Evolutionary conservation across 257 asterid species (phyloP).

Genomic region (Ilex asprella): DNA sequence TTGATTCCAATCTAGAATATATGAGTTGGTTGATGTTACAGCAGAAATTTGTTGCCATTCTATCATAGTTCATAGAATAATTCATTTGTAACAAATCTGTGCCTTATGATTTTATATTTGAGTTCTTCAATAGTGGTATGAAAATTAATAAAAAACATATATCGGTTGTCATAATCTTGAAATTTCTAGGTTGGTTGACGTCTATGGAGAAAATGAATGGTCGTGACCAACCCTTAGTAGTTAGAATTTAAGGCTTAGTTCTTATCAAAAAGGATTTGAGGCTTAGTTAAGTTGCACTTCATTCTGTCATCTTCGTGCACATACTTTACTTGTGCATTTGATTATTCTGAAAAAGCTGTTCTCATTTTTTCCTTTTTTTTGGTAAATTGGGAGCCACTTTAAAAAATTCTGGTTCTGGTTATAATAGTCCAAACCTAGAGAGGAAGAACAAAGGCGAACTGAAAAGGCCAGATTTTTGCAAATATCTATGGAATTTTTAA

Average conservation of each 20-base stretch:
- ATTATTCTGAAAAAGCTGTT: neutral
- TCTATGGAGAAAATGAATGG: neutral
- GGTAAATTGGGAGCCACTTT: neutral
- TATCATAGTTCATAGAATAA: neutral
- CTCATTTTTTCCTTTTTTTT: neutral
- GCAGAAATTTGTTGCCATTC: neutral
- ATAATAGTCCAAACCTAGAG: too few species aligned
- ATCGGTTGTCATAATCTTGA: neutral
- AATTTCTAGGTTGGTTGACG: neutral
- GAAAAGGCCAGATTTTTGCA: too few species aligned
- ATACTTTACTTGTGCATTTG: neutral
- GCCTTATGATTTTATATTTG: neutral
- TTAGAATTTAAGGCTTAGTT: neutral
- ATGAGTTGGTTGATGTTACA: neutral
- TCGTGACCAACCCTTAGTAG: neutral
- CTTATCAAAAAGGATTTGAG: neutral
- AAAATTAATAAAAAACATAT: neutral
- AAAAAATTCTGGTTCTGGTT: too few species aligned
- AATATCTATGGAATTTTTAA: too few species aligned
- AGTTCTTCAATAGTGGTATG: neutral
- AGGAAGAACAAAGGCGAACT: too few species aligned
- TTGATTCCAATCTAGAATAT: neutral
- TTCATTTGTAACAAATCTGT: neutral
- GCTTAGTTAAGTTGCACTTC: neutral
- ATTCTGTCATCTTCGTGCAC: neutral